Percentiles rank a stretch among this genome's conserved stretches.
phyloP scores from a whole-genome alignment of 352 stramenopile genomes.

The Globisporangium emineosum region DNA sequence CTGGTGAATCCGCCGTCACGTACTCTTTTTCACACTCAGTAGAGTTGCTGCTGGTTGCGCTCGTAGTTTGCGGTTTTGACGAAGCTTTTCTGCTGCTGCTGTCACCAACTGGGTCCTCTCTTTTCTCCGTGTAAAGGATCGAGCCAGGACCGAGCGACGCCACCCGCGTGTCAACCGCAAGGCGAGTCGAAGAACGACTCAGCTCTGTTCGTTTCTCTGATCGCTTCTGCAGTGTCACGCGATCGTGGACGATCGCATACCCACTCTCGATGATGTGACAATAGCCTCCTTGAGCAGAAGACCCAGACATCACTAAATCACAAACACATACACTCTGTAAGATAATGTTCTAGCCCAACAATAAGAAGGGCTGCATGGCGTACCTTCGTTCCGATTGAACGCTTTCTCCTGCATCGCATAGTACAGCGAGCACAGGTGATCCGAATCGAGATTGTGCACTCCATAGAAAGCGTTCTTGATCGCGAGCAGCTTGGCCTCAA shows the following conservation, averaged over 20 bases:
- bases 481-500: conserved; percentile 31
- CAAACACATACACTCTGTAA: not conserved
- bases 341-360: not conserved
- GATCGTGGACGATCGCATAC: conserved; percentile 40
- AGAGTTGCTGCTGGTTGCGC: not conserved
- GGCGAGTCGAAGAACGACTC: conserved; percentile 16
- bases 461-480: conserved; percentile 32
- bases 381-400: conserved; percentile 47
- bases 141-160: conserved; percentile 32
- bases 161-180: conserved; percentile 38
- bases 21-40: conserved; percentile 22
- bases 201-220: conserved; percentile 14
- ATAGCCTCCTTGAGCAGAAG: conserved; percentile 19
- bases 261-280: conserved; percentile 41
- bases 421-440: conserved; percentile 45
- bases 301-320: conserved; percentile 31
- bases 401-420: conserved; percentile 29
- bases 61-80: not conserved
- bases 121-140: conserved; percentile 31
- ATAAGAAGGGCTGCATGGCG: not conserved
- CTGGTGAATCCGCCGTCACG: conserved; percentile 36
- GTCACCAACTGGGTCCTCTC: not conserved
- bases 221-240: conserved; percentile 29
- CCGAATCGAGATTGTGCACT: conserved; percentile 30
- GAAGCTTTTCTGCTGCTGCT: not conserved